Conservation (phyloP, 164 flowering plant genomes). For the Annona squamosa region DNA sequence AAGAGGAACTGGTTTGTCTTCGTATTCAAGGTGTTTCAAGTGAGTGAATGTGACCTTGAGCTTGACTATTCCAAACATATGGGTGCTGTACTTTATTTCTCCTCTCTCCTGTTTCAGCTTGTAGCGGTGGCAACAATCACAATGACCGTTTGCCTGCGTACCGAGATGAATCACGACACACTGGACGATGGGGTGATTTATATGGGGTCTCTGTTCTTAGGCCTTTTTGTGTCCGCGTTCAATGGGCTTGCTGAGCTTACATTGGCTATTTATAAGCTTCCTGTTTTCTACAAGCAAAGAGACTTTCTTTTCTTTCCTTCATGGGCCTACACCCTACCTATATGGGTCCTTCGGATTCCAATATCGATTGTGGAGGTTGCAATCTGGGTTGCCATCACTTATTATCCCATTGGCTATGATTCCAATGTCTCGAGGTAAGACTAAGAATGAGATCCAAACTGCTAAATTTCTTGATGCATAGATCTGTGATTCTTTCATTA, state of each 20-base stretch:
- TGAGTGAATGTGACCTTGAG: constrained; percentile 12
- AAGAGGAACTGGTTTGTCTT: constrained; percentile 59
- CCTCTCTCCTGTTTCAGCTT: constrained; percentile 26
- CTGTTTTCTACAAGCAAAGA: constrained; percentile 83
- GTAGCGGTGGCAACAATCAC: constrained; percentile 24
- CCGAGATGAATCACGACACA: constrained; percentile 29
- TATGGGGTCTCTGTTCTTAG: constrained; percentile 43
- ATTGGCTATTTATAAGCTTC: constrained; percentile 47
- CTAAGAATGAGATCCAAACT: neutral
- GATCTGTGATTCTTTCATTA: neutral
- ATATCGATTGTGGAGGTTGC: constrained; percentile 44
- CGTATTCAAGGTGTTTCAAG: constrained; percentile 45
- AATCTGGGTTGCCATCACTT: constrained; percentile 44
- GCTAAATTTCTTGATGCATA: neutral
- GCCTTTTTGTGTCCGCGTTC: constrained; percentile 33
- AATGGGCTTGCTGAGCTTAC: constrained; percentile 47
- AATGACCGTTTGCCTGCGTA: constrained; percentile 45
- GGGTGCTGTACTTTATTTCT: neutral
- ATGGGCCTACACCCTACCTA: constrained; percentile 73
- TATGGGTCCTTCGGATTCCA: constrained; percentile 63
- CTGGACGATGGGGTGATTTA: constrained; percentile 33
- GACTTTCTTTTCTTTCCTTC: constrained; percentile 71
- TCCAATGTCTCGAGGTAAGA: constrained; percentile 41
- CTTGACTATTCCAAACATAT: neutral
- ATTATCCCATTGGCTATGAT: constrained; percentile 51